These are phyloP conservation scores for Tolypocladium guangdongense DNA, from an alignment of 2,329 filamentous ascomycete species.

Conservation along the genomic window DNA sequence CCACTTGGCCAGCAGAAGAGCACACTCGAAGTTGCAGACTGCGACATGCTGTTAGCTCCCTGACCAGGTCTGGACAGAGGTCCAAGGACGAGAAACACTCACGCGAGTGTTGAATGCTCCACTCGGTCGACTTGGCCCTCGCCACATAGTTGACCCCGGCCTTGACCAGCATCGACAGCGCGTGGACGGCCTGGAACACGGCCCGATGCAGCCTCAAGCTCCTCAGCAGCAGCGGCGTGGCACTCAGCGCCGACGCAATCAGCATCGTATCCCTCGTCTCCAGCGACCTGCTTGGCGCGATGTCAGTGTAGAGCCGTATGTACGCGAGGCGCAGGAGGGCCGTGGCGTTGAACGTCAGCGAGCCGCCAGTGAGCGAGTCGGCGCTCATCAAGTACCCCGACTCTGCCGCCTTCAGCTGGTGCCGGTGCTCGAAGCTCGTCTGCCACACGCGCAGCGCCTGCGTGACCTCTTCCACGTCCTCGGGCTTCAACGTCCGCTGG, in stretches of 20 bases:
- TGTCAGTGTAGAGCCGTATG: constrained; percentile 55
- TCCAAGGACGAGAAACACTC: constrained; percentile 17
- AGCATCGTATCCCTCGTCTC: constrained; percentile 53
- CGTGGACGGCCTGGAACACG: constrained; percentile 57
- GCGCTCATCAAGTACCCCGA: constrained; percentile 32
- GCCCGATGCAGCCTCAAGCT: constrained; percentile 51
- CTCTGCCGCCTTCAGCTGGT: constrained; percentile 39
- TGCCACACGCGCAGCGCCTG: constrained; percentile 49
- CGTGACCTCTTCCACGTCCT: constrained; percentile 45
- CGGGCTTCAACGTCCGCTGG: constrained; percentile 37
- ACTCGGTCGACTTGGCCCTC: constrained; percentile 48
- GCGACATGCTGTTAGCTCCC: constrained; percentile 6
- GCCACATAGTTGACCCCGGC: constrained; percentile 52
- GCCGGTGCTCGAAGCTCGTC: constrained; percentile 44
- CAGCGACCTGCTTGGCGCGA: constrained; percentile 49
- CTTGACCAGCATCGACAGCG: constrained; percentile 56
- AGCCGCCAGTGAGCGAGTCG: constrained; percentile 44
- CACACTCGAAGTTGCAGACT: constrained; percentile 53
- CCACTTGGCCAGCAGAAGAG: constrained; percentile 50
- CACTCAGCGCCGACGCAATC: constrained; percentile 50
- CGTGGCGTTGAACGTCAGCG: constrained; percentile 56
- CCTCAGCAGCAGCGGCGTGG: constrained; percentile 46
- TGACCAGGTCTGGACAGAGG: background rate
- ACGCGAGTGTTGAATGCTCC: constrained; percentile 53
- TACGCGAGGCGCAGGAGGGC: constrained; percentile 50